phyloP scores from a whole-genome alignment of 805 yeast species.

The Candida dendrica region DNA sequence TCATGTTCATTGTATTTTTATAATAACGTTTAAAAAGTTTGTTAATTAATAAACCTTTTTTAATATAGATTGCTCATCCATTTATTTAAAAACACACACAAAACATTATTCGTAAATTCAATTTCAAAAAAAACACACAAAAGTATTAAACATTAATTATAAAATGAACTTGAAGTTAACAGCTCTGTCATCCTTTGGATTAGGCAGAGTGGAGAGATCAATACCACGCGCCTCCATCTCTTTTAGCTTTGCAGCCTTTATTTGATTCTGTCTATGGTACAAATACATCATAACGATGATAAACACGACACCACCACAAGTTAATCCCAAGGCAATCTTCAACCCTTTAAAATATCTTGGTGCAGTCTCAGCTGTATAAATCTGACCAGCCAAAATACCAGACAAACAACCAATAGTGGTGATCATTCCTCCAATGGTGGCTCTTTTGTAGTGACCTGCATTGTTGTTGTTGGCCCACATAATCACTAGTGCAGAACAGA shows the following conservation, averaged over 20 bases:
- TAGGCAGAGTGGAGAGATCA: slow-evolving; percentile 4
- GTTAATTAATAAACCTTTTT: no score
- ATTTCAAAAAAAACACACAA: not conserved
- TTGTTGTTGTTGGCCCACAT: slow-evolving; percentile 34
- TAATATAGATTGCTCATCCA: no score
- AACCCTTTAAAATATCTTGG: slow-evolving; percentile 30
- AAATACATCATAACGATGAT: slow-evolving; percentile 12
- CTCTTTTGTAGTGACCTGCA: slow-evolving; percentile 33
- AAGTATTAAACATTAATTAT: not conserved
- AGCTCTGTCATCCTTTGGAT: slow-evolving; percentile 20
- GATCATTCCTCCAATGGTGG: slow-evolving; percentile 31
- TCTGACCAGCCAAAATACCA: slow-evolving; percentile 32
- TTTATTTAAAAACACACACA: no score
- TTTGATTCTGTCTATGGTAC: slow-evolving; percentile 10
- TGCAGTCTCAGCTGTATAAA: slow-evolving; percentile 29
- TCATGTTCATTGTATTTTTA: no score
- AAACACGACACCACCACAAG: slow-evolving; percentile 16
- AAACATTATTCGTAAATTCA: no score
- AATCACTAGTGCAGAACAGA: slow-evolving; percentile 31
- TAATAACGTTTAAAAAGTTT: no score
- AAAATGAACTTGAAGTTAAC: slow-evolving; percentile 2
- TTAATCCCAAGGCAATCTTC: slow-evolving; percentile 13
- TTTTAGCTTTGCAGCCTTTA: slow-evolving; percentile 7
- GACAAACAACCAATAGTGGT: slow-evolving; percentile 28
- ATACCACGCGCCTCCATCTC: slow-evolving; percentile 6